Evolutionary conservation across 305 asterid species (phyloP).

Genomic region (Solanum chacoense): DNA sequence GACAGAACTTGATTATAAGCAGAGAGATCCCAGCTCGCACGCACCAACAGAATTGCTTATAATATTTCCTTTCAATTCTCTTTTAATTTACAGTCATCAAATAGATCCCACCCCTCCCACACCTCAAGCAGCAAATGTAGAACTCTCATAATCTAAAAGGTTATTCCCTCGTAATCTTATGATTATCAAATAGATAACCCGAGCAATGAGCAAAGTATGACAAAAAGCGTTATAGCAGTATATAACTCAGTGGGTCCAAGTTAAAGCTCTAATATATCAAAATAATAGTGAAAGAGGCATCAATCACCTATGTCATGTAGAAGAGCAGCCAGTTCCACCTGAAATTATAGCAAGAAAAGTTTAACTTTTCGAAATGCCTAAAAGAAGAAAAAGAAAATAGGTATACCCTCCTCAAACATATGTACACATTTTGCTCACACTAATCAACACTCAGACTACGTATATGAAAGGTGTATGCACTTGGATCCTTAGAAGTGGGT

Average conservation of each 20-base stretch:
- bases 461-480: neutral
- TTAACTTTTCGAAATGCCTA: neutral
- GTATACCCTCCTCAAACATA: neutral
- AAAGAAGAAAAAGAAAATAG: neutral
- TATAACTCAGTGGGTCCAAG: neutral
- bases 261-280: neutral
- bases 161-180: neutral
- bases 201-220: neutral
- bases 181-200: neutral
- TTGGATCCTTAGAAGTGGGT: neutral
- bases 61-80: neutral
- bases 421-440: neutral
- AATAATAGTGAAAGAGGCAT: neutral
- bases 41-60: neutral
- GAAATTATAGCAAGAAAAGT: conserved; percentile 12
- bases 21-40: neutral
- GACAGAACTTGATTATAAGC: neutral
- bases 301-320: conserved; percentile 84
- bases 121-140: neutral
- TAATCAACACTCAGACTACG: neutral
- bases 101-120: neutral
- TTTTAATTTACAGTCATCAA: neutral
- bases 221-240: neutral
- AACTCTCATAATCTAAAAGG: neutral
- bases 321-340: conserved; percentile 98